Evolutionary conservation across 805 yeast species (phyloP).

Genomic region (Ogataea polymorpha): DNA sequence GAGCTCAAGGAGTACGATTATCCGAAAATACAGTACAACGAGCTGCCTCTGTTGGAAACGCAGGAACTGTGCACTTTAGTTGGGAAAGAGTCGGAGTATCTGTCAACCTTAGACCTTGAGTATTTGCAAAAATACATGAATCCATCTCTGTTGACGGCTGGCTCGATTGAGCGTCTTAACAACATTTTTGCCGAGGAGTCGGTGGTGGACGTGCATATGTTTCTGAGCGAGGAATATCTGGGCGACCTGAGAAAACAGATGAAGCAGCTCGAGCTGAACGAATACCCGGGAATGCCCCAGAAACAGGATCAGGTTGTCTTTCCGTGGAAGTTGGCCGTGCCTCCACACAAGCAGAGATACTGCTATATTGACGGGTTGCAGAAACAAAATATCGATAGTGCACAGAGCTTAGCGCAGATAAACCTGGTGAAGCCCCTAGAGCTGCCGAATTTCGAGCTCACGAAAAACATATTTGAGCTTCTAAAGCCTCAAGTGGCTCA

Average conservation of each 20-base stretch:
- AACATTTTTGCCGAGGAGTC: slow-evolving; percentile 63
- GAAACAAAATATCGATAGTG: slow-evolving; percentile 30
- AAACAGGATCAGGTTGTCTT: slow-evolving; percentile 48
- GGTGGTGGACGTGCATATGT: slow-evolving; percentile 59
- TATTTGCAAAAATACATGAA: slow-evolving; percentile 57
- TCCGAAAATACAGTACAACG: slow-evolving; percentile 53
- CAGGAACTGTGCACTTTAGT: slow-evolving; percentile 33
- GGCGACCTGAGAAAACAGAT: slow-evolving; percentile 42
- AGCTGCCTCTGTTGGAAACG: slow-evolving; percentile 23
- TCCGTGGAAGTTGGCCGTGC: slow-evolving; percentile 91
- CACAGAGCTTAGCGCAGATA: slow-evolving; percentile 31
- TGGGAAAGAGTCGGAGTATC: slow-evolving; percentile 17
- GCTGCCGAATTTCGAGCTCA: slow-evolving; percentile 48
- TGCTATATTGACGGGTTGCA: slow-evolving; percentile 73
- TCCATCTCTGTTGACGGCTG: slow-evolving; percentile 42
- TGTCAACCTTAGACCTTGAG: slow-evolving; percentile 37
- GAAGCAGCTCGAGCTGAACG: slow-evolving; percentile 58
- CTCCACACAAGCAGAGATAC: slow-evolving; percentile 90
- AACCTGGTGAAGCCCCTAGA: slow-evolving; percentile 41
- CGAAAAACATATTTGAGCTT: slow-evolving; percentile 12
- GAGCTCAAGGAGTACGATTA: slow-evolving; percentile 77
- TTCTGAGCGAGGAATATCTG: slow-evolving; percentile 59
- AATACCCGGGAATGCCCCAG: slow-evolving; percentile 50
- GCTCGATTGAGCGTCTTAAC: slow-evolving; percentile 42
- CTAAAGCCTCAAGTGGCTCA: slow-evolving; percentile 1